Evolutionary conservation across 1,284 basidiomycete genomes (phyloP), one percentile per base, ranked within the genome.

Genomic region (Apiotrichum gracile): DNA sequence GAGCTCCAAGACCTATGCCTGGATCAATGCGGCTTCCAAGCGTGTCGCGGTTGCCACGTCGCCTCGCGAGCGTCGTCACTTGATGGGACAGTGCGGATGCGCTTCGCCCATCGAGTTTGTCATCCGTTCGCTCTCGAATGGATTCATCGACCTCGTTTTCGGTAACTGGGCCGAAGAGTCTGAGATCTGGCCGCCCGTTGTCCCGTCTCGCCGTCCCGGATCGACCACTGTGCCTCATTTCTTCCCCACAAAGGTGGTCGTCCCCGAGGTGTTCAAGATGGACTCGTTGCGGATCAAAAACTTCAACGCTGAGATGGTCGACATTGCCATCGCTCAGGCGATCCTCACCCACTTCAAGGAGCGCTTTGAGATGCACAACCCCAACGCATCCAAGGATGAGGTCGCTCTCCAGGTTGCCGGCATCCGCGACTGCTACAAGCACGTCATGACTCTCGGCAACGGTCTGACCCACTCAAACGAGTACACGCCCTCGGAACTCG

Each of bases 221-320:
- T 50, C 50, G 68, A 64, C 65, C 76, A 58, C 66, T 69, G 37
- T 67, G 75, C 39, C 64, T 77, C 45, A 72, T 78, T 47, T 76
- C 74, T 50, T 82, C 83, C 69, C 55, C 2, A 31, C 51, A 22
- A 59, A 59, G 42, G 52, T 65, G 8, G 42, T 55, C 5, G 45
- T 71, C 2, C 90, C 91, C 21, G 91, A 94, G 77, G 88, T 88
- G 4, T 79, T 88, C 31, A 86, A 87, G 70, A 84, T 93, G 61
- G 91, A 94, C 76, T 82, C 82, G 49, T 78, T 82, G 42, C 83
- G 91, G 25, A 78, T 96, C 29, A 77, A 81, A 47, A 80, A 81
- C 34, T 82, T 69, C 55, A 54, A 68, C 63, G 78, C 82, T 49
- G 89, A 93, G 57, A 83, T 85, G 0, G 80, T 84, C 40, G 89